Percentiles rank a stretch among this genome's conserved stretches.
Evolutionary conservation across 1,139 yeast species (phyloP).

Genomic region (Yamadazyma siamensis): DNA sequence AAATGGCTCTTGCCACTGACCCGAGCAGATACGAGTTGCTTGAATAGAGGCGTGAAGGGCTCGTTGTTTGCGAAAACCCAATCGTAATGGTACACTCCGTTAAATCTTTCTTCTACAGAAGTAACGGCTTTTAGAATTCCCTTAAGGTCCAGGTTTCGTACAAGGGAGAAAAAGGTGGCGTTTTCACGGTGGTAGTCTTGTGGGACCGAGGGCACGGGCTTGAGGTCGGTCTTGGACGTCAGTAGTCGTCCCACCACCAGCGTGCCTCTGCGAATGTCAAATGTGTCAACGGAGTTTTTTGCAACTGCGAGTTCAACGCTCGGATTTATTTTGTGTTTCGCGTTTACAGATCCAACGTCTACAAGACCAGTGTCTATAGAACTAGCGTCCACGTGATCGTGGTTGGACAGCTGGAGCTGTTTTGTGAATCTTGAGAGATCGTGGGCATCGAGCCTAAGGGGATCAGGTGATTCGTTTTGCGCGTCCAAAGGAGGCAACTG

Average conservation of each 20-base stretch:
- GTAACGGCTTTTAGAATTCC: slow-evolving; percentile 67
- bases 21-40: slow-evolving; percentile 39
- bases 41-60: slow-evolving; percentile 63
- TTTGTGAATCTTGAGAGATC: too few species aligned
- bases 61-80: slow-evolving; percentile 82
- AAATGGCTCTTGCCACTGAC: slow-evolving; percentile 59
- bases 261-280: too few species aligned
- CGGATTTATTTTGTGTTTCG: too few species aligned
- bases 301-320: too few species aligned
- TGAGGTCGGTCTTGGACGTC: not conserved
- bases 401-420: too few species aligned
- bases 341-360: too few species aligned
- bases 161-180: slow-evolving; percentile 72
- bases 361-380: too few species aligned
- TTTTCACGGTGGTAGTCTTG: slow-evolving; percentile 5
- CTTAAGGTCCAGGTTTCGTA: slow-evolving; percentile 65
- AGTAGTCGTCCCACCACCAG: not conserved
- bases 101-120: slow-evolving; percentile 76
- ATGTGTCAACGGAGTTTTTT: too few species aligned
- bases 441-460: too few species aligned
- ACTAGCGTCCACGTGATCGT: too few species aligned
- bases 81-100: slow-evolving; percentile 85
- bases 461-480: too few species aligned
- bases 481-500: too few species aligned
- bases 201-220: not conserved